phyloP scores from a whole-genome alignment of 2,329 filamentous ascomycete species.

The Rutstroemia sp. region DNA sequence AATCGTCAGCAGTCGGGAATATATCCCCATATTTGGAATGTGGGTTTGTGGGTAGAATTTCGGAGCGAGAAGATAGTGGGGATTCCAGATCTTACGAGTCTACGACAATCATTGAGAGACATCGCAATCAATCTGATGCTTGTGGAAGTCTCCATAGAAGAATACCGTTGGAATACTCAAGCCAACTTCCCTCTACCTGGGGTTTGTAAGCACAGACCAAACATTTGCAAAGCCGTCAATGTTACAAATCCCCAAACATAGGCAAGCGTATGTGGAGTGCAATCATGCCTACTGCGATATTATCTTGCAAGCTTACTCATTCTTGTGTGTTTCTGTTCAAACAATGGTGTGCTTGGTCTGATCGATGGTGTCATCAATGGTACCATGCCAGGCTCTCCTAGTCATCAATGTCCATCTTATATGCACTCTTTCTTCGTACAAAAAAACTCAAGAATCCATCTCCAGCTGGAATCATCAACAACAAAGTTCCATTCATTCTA shows the following conservation, averaged over 20 bases:
- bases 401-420: background rate
- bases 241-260: background rate
- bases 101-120: background rate
- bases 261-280: background rate
- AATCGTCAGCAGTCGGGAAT: too few relatives aligned
- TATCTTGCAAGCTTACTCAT: background rate
- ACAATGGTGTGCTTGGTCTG: slow-evolving; percentile 7
- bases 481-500: background rate
- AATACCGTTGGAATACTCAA: too few relatives aligned
- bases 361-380: slow-evolving; percentile 8
- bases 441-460: too few relatives aligned
- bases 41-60: too few relatives aligned
- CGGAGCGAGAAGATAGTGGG: too few relatives aligned
- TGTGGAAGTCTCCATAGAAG: background rate
- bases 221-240: background rate
- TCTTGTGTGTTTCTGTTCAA: background rate
- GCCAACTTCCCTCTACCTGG: background rate
- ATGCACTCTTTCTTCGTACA: background rate
- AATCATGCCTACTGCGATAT: background rate
- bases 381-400: background rate
- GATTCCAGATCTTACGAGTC: too few relatives aligned
- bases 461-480: background rate
- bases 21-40: too few relatives aligned
- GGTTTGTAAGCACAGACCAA: background rate
- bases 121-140: background rate